These are phyloP conservation scores for Tritrichomonas foetus DNA, from an alignment of 208 protist genomes.

Conservation along the genomic window DNA sequence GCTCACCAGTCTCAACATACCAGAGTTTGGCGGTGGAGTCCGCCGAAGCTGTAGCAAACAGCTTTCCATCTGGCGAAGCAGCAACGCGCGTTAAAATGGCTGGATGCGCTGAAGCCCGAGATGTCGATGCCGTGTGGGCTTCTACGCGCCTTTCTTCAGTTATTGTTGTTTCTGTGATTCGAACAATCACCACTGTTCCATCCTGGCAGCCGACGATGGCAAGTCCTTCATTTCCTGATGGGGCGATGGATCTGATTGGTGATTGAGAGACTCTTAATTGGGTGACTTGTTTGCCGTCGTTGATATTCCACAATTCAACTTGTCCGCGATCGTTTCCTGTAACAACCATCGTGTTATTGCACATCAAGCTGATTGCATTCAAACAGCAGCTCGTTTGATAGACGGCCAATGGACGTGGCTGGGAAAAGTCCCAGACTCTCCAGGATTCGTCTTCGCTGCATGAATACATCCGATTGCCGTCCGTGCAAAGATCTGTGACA, in stretches of 20 bases:
- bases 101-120: neutral
- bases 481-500: slow-evolving; percentile 16
- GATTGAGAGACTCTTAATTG: neutral
- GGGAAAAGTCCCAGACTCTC: neutral
- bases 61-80: neutral
- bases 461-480: neutral
- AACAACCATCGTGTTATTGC: neutral
- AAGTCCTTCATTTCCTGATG: neutral
- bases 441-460: slow-evolving; percentile 11
- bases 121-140: neutral
- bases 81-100: neutral
- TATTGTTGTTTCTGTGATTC: neutral
- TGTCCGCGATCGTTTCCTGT: neutral
- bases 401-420: neutral
- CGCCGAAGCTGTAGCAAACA: slow-evolving; percentile 2
- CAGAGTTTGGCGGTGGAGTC: neutral
- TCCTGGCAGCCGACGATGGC: neutral
- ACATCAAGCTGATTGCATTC: neutral
- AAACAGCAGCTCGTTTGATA: neutral
- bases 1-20: neutral
- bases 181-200: neutral
- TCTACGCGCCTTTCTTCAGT: neutral
- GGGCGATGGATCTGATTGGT: neutral
- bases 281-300: neutral
- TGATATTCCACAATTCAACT: neutral